Conservation (phyloP, 495 filamentous ascomycete genomes). For the Penicillium salamii region DNA sequence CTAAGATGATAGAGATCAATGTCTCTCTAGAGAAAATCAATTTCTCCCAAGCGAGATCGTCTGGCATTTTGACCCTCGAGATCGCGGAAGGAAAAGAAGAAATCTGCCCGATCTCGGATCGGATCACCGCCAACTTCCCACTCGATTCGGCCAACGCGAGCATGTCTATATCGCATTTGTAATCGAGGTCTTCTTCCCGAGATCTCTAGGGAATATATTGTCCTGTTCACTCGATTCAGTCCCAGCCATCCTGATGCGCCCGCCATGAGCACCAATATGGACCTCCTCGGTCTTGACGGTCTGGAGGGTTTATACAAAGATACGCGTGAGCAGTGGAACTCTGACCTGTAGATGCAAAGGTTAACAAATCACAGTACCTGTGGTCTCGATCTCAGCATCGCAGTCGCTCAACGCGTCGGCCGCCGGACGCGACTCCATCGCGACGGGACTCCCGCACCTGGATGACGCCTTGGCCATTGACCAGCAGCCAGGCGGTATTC, state of each 20-base stretch:
- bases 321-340: conserved; percentile 22
- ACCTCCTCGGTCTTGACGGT: conserved; percentile 28
- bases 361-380: conserved; percentile 40
- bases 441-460: conserved; percentile 64
- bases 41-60: not conserved
- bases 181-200: not conserved
- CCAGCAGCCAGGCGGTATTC: conserved; percentile 42
- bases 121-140: not conserved
- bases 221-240: not conserved
- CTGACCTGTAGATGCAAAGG: not conserved
- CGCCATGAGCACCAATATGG: conserved; percentile 26
- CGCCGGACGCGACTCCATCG: conserved; percentile 48
- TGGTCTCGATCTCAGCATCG: conserved; percentile 86
- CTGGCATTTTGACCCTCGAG: conserved; percentile 1
- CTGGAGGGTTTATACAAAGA: conserved; percentile 12
- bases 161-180: not conserved
- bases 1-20: conserved; percentile 1
- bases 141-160: not conserved
- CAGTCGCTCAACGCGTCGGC: conserved; percentile 70
- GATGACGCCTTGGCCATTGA: conserved; percentile 48
- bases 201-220: not conserved
- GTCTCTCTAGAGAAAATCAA: not conserved
- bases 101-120: conserved; percentile 4
- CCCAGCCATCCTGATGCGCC: conserved; percentile 7
- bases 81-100: conserved; percentile 1